A percentile compares a stretch with the other conserved stretches of the same genome.
Evolutionary conservation across 2,329 filamentous ascomycete genomes (phyloP).

Genomic region (Cyphellophora europaea): DNA sequence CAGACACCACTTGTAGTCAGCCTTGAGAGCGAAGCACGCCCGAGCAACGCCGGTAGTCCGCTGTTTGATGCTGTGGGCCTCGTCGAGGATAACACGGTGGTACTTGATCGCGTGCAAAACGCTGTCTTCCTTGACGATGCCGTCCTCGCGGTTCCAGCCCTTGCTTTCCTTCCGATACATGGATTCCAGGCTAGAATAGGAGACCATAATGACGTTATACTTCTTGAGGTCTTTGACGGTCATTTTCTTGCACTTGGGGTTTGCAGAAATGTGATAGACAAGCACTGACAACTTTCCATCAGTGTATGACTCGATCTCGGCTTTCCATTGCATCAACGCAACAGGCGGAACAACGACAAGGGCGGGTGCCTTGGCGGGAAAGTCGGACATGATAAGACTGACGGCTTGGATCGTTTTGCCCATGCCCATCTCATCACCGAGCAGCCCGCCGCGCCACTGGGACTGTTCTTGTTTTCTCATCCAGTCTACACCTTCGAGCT

Average conservation of each 20-base stretch:
- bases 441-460: slow-evolving; percentile 75
- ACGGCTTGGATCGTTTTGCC: slow-evolving; percentile 98
- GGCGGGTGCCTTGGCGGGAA: slow-evolving; percentile 70
- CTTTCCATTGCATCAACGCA: slow-evolving; percentile 90
- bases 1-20: slow-evolving; percentile 88
- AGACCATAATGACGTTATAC: slow-evolving; percentile 94
- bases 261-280: slow-evolving; percentile 73
- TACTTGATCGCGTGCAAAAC: slow-evolving; percentile 78
- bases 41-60: slow-evolving; percentile 86
- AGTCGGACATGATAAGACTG: slow-evolving; percentile 96
- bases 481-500: slow-evolving; percentile 89
- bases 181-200: slow-evolving; percentile 72
- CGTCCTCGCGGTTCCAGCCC: slow-evolving; percentile 73
- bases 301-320: slow-evolving; percentile 71
- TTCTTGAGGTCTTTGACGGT: slow-evolving; percentile 65
- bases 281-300: slow-evolving; percentile 83
- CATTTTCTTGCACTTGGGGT: slow-evolving; percentile 70
- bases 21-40: slow-evolving; percentile 85
- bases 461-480: slow-evolving; percentile 84
- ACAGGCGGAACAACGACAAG: slow-evolving; percentile 88
- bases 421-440: slow-evolving; percentile 98
- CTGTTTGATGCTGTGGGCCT: slow-evolving; percentile 81
- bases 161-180: slow-evolving; percentile 88
- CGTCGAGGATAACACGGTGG: slow-evolving; percentile 86
- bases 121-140: slow-evolving; percentile 68